phyloP scores from a whole-genome alignment of 1,284 basidiomycete species.

The Ceratobasidium sp. region DNA sequence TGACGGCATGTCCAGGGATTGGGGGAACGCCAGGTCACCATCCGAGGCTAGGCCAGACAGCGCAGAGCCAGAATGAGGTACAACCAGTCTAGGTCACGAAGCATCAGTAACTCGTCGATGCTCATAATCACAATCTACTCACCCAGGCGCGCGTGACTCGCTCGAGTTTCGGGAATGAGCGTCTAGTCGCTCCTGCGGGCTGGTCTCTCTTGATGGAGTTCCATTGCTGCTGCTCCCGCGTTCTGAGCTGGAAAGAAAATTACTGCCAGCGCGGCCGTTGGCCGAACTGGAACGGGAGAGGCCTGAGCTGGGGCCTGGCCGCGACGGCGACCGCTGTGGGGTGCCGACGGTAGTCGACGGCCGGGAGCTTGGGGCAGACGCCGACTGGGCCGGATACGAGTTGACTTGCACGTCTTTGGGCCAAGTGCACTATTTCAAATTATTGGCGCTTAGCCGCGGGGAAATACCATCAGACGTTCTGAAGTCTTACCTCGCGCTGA shows the following conservation, averaged over 20 bases:
- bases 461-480: conserved; percentile 32
- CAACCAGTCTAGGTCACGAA: conserved; percentile 13
- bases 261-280: conserved; percentile 36
- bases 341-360: conserved; percentile 43
- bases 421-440: conserved; percentile 74
- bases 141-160: conserved; percentile 40
- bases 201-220: conserved; percentile 40
- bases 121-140: conserved; percentile 5
- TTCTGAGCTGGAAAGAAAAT: conserved; percentile 38
- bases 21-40: conserved; percentile 21
- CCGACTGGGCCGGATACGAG: conserved; percentile 43
- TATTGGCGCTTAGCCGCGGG: conserved; percentile 20
- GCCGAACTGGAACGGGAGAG: conserved; percentile 38
- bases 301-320: conserved; percentile 33
- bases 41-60: conserved; percentile 28
- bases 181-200: conserved; percentile 36
- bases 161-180: conserved; percentile 31
- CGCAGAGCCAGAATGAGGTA: conserved; percentile 34
- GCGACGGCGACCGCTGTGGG: conserved; percentile 37
- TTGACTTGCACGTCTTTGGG: conserved; percentile 65
- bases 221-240: conserved; percentile 38
- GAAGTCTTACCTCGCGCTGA: conserved; percentile 71
- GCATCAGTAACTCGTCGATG: not conserved
- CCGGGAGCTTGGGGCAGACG: conserved; percentile 44
- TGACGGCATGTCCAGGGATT: conserved; percentile 32